Evolutionary conservation across 345 rosid species (phyloP).

Genomic region (Pugionium cornutum): DNA sequence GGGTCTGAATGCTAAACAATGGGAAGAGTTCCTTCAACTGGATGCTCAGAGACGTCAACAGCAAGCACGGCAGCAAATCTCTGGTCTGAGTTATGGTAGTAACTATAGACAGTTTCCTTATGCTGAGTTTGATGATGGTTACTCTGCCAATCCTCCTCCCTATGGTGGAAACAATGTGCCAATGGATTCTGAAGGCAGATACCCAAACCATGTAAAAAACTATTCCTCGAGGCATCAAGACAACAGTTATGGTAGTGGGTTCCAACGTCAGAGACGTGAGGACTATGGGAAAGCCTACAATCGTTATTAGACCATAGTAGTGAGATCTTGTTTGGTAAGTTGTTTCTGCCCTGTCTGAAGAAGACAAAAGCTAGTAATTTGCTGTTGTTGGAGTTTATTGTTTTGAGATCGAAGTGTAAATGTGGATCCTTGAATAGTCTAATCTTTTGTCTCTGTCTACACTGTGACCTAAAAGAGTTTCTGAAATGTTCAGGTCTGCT

Average conservation of each 20-base stretch:
- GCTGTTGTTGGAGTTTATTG: constrained; percentile 15
- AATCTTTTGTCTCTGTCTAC: neutral
- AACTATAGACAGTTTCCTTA: constrained; percentile 71
- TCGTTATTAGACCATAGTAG: constrained; percentile 55
- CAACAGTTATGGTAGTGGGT: constrained; percentile 48
- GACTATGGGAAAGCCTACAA: constrained; percentile 80
- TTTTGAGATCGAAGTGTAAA: constrained; percentile 1
- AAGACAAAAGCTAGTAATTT: constrained; percentile 25
- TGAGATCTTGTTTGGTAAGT: constrained; percentile 62
- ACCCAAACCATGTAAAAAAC: constrained; percentile 60
- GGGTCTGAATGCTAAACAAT: constrained; percentile 65
- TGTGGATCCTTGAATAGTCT: neutral
- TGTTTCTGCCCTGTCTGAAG: constrained; percentile 33
- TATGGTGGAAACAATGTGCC: constrained; percentile 54
- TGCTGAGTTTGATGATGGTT: constrained; percentile 58
- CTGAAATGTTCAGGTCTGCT: constrained; percentile 27
- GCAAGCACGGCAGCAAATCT: constrained; percentile 58
- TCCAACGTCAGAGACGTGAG: constrained; percentile 80
- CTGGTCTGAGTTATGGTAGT: constrained; percentile 59
- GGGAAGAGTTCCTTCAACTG: constrained; percentile 85
- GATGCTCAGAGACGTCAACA: constrained; percentile 82
- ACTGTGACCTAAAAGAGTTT: constrained; percentile 20
- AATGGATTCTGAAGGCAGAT: constrained; percentile 67
- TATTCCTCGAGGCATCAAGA: constrained; percentile 75
- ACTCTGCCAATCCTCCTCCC: constrained; percentile 54